phyloP scores from a whole-genome alignment of 2,329 filamentous ascomycete species.

The Trichophyton schoenleinii region DNA sequence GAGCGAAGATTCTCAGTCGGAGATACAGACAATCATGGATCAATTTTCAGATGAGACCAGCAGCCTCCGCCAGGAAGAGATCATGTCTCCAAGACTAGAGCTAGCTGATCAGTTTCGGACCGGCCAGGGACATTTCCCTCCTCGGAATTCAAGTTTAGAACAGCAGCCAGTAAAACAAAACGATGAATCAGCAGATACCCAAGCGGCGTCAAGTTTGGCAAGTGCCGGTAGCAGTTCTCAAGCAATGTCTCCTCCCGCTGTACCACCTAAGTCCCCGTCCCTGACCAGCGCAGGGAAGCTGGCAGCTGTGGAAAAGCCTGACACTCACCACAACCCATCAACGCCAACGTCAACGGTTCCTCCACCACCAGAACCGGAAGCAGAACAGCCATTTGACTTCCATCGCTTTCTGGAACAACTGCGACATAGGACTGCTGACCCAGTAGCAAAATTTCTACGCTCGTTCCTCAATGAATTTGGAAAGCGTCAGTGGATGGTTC shows the following conservation, averaged over 20 bases:
- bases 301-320: slow-evolving; percentile 18
- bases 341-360: slow-evolving; percentile 22
- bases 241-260: slow-evolving; percentile 15
- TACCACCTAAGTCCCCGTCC: slow-evolving; percentile 19
- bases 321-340: slow-evolving; percentile 18
- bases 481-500: slow-evolving; percentile 98
- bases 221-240: slow-evolving; percentile 4
- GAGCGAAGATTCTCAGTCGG: slow-evolving; percentile 57
- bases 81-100: slow-evolving; percentile 82
- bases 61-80: slow-evolving; percentile 62
- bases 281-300: slow-evolving; percentile 10
- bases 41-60: slow-evolving; percentile 69
- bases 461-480: slow-evolving; percentile 91
- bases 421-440: slow-evolving; percentile 92
- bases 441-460: slow-evolving; percentile 86
- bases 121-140: slow-evolving; percentile 58
- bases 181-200: slow-evolving; percentile 21
- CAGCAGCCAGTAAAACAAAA: slow-evolving; percentile 39
- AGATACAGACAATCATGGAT: slow-evolving; percentile 96
- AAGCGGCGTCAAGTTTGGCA: slow-evolving; percentile 12
- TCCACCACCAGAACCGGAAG: slow-evolving; percentile 66
- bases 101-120: slow-evolving; percentile 65
- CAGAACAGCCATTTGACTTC: slow-evolving; percentile 85
- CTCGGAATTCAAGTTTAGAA: slow-evolving; percentile 76
- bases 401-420: slow-evolving; percentile 93